Evolutionary conservation across 1,284 basidiomycete species (phyloP).

Genomic region (Marasmius fiardii): DNA sequence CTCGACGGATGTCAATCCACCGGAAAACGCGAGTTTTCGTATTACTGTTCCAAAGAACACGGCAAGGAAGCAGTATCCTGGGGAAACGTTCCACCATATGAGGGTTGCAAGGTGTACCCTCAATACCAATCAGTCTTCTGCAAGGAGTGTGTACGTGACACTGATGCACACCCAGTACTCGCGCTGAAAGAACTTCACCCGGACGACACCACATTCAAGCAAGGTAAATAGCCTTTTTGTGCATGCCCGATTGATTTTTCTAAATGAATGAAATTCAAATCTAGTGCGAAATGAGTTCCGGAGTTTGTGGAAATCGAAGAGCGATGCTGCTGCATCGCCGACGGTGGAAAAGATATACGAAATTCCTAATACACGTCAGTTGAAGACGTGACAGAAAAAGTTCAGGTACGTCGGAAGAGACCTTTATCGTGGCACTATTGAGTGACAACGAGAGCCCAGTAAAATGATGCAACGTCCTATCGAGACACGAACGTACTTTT

Average conservation of each 20-base stretch:
- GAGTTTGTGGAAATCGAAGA: constrained; percentile 45
- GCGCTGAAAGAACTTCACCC: constrained; percentile 36
- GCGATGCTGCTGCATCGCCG: constrained; percentile 24
- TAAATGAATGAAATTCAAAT: constrained; percentile 24
- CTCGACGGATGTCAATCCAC: constrained; percentile 47
- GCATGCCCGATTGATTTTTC: not conserved
- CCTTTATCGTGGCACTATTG: not conserved
- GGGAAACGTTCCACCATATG: constrained; percentile 44
- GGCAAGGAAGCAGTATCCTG: constrained; percentile 49
- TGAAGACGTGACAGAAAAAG: constrained; percentile 36
- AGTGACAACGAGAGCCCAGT: constrained; percentile 5
- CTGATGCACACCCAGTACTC: constrained; percentile 24
- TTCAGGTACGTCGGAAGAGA: constrained; percentile 36
- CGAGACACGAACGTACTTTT: constrained; percentile 54
- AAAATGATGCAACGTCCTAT: constrained; percentile 18
- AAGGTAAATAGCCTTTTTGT: constrained; percentile 27
- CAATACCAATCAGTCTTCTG: constrained; percentile 34
- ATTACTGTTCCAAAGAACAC: constrained; percentile 56
- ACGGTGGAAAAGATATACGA: constrained; percentile 52
- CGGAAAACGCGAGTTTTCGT: constrained; percentile 42
- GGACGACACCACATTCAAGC: constrained; percentile 36
- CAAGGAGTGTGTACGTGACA: constrained; percentile 37
- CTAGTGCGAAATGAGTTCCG: constrained; percentile 40
- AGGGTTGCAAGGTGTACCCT: constrained; percentile 42
- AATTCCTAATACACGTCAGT: constrained; percentile 38